Evolutionary conservation across 2,329 filamentous ascomycete species (phyloP).

Genomic region (Chrysosporium queenslandicum): DNA sequence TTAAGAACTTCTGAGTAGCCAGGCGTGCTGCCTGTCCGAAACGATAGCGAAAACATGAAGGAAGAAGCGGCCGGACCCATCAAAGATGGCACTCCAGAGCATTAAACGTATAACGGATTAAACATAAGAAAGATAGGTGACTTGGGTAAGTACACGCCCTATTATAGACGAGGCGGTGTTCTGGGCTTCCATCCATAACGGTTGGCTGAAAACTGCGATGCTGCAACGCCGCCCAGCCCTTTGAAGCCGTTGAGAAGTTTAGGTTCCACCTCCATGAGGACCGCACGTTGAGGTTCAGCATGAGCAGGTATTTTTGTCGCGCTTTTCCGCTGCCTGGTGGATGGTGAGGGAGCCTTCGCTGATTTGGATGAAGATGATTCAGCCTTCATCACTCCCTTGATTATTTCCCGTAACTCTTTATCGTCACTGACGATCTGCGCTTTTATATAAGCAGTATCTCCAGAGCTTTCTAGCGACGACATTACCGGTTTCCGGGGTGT

Average conservation of each 20-base stretch:
- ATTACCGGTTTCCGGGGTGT: conserved; percentile 67
- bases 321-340: conserved; percentile 11
- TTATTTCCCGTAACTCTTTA: conserved; percentile 60
- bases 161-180: conserved; percentile 12
- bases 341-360: conserved; percentile 1
- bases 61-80: too few species aligned
- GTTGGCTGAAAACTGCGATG: conserved; percentile 11
- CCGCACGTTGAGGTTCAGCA: conserved; percentile 35
- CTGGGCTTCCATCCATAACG: conserved; percentile 16
- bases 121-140: neutral
- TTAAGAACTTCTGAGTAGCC: neutral
- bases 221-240: neutral
- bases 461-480: conserved; percentile 52
- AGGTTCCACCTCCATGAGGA: conserved; percentile 38
- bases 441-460: conserved; percentile 56
- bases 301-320: conserved; percentile 25
- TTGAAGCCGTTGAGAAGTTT: conserved; percentile 25
- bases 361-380: conserved; percentile 18
- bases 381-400: conserved; percentile 49
- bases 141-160: neutral
- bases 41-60: too few species aligned
- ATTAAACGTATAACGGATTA: neutral
- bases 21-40: too few species aligned
- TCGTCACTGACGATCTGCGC: conserved; percentile 75
- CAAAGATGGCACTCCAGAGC: neutral